phyloP scores from a whole-genome alignment of 768 basidiomycete genomes.

The Agrocybe praecox region DNA sequence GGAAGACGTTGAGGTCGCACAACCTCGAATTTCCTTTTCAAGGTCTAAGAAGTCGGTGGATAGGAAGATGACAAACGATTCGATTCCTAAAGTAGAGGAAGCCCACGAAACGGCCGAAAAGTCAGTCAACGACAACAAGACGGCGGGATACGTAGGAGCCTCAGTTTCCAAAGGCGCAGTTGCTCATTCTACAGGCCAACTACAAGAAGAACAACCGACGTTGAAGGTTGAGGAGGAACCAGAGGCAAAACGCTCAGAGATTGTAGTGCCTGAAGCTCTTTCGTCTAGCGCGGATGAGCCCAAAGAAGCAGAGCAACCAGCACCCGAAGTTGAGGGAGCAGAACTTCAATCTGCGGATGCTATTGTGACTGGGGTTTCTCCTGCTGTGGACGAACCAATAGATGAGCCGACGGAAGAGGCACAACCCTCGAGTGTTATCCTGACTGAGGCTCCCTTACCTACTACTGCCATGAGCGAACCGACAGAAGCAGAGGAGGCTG shows the following conservation, averaged over 20 bases:
- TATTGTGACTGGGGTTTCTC: neutral
- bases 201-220: neutral
- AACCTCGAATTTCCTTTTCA: slow-evolving; percentile 15
- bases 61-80: slow-evolving; percentile 8
- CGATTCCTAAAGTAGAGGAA: neutral
- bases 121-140: neutral
- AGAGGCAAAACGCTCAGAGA: neutral
- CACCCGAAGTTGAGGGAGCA: neutral
- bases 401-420: too few relatives aligned
- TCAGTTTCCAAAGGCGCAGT: neutral
- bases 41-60: slow-evolving; percentile 17
- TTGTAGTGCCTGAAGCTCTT: neutral
- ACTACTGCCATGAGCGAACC: too few relatives aligned
- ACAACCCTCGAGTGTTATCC: too few relatives aligned
- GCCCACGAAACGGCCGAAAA: neutral
- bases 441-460: too few relatives aligned
- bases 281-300: too few relatives aligned
- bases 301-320: neutral
- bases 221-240: neutral
- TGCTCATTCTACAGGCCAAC: neutral
- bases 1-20: slow-evolving; percentile 36
- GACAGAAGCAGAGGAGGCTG: too few relatives aligned
- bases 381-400: neutral
- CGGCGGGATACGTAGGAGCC: neutral
- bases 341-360: neutral